These are phyloP conservation scores for Lactarius vividus DNA, from an alignment of 768 basidiomycete genomes.

Conservation along the genomic window DNA sequence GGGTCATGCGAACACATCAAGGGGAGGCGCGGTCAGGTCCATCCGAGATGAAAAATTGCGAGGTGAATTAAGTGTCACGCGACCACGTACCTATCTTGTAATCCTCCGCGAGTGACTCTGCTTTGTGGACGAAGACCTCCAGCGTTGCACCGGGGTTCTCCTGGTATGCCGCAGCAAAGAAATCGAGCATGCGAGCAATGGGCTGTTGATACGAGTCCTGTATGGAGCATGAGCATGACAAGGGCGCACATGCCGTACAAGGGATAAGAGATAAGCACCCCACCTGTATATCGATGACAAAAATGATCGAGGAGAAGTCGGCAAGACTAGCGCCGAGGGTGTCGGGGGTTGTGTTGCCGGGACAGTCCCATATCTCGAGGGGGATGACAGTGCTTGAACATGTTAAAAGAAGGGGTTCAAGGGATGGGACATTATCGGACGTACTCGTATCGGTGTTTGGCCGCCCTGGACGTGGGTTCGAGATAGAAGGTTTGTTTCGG, in stretches of 20 bases:
- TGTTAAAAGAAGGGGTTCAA: constrained; percentile 8
- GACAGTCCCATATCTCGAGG: constrained; percentile 94
- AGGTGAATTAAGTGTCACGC: constrained; percentile 14
- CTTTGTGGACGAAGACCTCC: constrained; percentile 95
- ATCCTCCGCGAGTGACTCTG: constrained; percentile 87
- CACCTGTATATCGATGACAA: constrained; percentile 94
- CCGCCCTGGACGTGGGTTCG: constrained; percentile 78
- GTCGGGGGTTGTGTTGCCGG: constrained; percentile 78
- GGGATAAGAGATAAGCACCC: constrained; percentile 31
- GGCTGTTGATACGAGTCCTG: constrained; percentile 85
- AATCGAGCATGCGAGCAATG: constrained; percentile 76
- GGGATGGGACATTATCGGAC: constrained; percentile 34
- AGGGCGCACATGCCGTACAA: constrained; percentile 5
- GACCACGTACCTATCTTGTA: constrained; percentile 73
- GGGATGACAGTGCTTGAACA: constrained; percentile 77
- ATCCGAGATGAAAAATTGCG: constrained; percentile 10
- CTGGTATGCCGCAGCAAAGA: constrained; percentile 73
- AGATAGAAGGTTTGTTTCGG: constrained; percentile 88
- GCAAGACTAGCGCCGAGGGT: constrained; percentile 72
- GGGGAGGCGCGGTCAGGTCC: constrained; percentile 1
- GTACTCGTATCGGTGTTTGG: constrained; percentile 78
- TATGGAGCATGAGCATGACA: not conserved
- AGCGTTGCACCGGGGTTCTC: constrained; percentile 75
- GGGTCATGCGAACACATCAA: constrained; percentile 1
- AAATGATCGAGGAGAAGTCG: constrained; percentile 82